A percentile compares a stretch with the other conserved stretches of the same genome.
phyloP scores from a whole-genome alignment of 805 yeast species.

The Suhomyces kilbournensis region DNA sequence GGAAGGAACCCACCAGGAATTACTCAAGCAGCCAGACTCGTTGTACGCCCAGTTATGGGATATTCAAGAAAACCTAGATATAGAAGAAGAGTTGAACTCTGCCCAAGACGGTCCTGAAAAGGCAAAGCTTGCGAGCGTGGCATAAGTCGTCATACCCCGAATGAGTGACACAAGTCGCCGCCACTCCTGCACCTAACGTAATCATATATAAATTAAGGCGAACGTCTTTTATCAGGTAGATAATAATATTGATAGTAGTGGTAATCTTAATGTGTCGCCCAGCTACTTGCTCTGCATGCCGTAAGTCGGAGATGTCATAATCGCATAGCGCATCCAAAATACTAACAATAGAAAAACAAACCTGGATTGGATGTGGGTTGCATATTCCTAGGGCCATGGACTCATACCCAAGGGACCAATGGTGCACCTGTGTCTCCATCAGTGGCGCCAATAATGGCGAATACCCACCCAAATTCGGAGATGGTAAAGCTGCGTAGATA shows the following conservation, averaged over 20 bases:
- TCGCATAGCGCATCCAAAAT: background rate
- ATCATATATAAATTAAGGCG: background rate
- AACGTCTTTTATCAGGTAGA: background rate
- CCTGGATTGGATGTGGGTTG: conserved; percentile 48
- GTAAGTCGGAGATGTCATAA: conserved; percentile 3
- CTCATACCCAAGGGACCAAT: conserved; percentile 29
- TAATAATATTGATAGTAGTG: background rate
- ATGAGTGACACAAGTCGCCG: background rate
- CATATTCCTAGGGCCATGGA: conserved; percentile 43
- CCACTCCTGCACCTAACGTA: background rate
- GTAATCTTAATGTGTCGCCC: conserved; percentile 10
- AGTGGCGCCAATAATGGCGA: conserved; percentile 27
- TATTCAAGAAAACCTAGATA: conserved; percentile 75
- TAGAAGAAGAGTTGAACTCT: conserved; percentile 9
- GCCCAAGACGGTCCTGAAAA: background rate
- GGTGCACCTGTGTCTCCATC: conserved; percentile 32
- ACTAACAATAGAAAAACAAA: conserved; percentile 9
- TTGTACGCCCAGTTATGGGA: conserved; percentile 84
- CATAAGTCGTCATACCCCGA: background rate
- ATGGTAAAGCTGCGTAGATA: conserved; percentile 18
- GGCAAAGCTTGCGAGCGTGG: background rate
- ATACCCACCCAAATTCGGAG: conserved; percentile 37
- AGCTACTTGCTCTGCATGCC: conserved; percentile 8
- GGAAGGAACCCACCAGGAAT: conserved; percentile 75
- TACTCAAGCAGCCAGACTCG: conserved; percentile 53